A percentile compares a stretch with the other conserved stretches of the same genome.
phyloP scores from a whole-genome alignment of 495 filamentous ascomycete genomes.

The Tuber magnatum region DNA sequence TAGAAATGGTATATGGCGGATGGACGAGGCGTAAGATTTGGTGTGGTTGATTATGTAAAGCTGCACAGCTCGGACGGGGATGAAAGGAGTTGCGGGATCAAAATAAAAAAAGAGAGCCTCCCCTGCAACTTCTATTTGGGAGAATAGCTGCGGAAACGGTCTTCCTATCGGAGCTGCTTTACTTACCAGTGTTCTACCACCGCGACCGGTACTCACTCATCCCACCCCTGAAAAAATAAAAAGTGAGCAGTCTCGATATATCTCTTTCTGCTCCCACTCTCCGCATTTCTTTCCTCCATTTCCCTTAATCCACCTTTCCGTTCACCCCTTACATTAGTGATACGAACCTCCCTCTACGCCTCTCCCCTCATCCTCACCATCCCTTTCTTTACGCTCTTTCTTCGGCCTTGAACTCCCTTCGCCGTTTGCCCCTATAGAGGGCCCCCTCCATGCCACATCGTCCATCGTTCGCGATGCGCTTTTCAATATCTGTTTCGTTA shows the following conservation, averaged over 20 bases:
- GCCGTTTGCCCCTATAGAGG: not conserved
- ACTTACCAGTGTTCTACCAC: not conserved
- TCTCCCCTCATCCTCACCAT: not conserved
- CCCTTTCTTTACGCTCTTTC: not conserved
- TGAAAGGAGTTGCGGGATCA: not conserved
- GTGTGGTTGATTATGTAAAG: not conserved
- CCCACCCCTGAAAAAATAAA: slow-evolving; percentile 1
- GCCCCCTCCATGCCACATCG: not conserved
- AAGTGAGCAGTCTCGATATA: not conserved
- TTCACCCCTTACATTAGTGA: not conserved
- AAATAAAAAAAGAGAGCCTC: not conserved
- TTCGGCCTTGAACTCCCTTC: not conserved
- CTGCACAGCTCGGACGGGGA: not conserved
- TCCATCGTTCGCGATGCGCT: slow-evolving; percentile 27
- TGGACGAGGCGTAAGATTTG: not conserved
- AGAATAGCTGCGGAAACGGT: not conserved
- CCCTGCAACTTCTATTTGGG: not conserved
- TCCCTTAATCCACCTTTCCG: not conserved
- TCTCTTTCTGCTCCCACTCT: not conserved
- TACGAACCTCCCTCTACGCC: not conserved
- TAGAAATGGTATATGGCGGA: not conserved
- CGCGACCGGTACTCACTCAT: not conserved
- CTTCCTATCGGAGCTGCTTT: not conserved
- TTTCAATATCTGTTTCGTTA: slow-evolving; percentile 26
- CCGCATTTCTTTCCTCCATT: not conserved